Evolutionary conservation across 805 yeast species (phyloP), one percentile per base, ranked within the genome.

Genomic region (Saturnispora diversa): DNA sequence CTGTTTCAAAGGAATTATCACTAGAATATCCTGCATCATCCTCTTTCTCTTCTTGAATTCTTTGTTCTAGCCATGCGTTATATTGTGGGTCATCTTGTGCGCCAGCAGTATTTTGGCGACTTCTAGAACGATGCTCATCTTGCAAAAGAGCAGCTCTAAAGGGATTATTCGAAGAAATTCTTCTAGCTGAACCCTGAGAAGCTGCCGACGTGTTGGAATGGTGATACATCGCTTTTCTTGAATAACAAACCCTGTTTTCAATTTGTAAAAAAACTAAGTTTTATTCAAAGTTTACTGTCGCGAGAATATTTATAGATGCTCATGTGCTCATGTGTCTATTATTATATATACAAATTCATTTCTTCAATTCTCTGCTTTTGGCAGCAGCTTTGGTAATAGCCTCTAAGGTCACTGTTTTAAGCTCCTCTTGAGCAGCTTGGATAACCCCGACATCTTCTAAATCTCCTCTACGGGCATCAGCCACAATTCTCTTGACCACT

Each of bases 111-210:
- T 31, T 44, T 36, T 16, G 38, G 27, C 31, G 50, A 8, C 54
- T 47, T 39, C 40, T 27, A 13, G 28, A 21, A 10, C 29, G 34
- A 25, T 39, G 42, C 19, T 58, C 64, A 28, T 60, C 63, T 36
- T 56, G 60, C 4, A 60, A 36, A 22, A 66, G 52, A 6, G 67
- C 69, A 41, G 66, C 65, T 53, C 90, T 70, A 58, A 82, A 82
- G n/a, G 90, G 90, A 50, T 82, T 82, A 56, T 78, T 78, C 3
- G 77, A 65, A 6, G 87, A 79, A 39, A 77, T 59, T 47, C 77
- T 56, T 50, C 73, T 56, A 13, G 51, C 48, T 1, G 66, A 62
- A 2, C 75, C 73, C 48, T 54, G 48, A 9, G 64, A 58, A 1
- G 59, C 44, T 11, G 48, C 47, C 9, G 65, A 61, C 13, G 50